Evolutionary conservation across 768 basidiomycete species (phyloP), one percentile per base, ranked within the genome.

Genomic region (Tricholoma bakamatsutake): DNA sequence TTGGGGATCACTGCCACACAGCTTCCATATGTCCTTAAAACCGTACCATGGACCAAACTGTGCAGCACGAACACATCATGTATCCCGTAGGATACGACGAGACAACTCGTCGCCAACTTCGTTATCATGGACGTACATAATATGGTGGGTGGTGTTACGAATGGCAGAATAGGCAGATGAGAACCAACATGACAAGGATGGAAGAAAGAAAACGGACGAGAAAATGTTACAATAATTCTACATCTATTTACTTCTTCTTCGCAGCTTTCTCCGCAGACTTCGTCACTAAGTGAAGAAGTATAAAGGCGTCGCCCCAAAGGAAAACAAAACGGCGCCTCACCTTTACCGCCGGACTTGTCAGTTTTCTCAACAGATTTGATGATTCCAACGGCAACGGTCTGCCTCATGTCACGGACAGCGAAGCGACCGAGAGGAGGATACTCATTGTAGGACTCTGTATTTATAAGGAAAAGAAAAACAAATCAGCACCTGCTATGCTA

Each of bases 351-450:
- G 68, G 78, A 65, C 76, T 92, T 94, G 57, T 95, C 93, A 62
- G 92, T 83, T 86, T 95, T 96, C 53, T 97, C 94, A 61, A 97
- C 94, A 59, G 85, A 84, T 82, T 98, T 98, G 84, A 98, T 97
- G 80, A 98, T 90, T 76, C 94, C 94, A 67, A 97, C 94, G 62
- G 94, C 94, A 61, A 99, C 96, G 61, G 96, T 97, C 80, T 98
- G 95, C 74, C 95, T 89, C 95, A 98, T 97, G 83, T 97, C 94
- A 87, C 94, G 94, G 74, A 97, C 94, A 68, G 94, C 94, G 79
- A 96, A 96, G 74, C 96, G 95, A 81, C 97, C 96, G 62, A 99
- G 88, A 76, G 97, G 97, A 66, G 97, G 96, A 80, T 98, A 99
- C 76, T 94, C 90, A 70, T 88, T 87, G 84, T 94, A 97, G 40